Evolutionary conservation across 805 yeast species (phyloP), one percentile per base, ranked within the genome.

Genomic region (Hanseniaspora singularis): DNA sequence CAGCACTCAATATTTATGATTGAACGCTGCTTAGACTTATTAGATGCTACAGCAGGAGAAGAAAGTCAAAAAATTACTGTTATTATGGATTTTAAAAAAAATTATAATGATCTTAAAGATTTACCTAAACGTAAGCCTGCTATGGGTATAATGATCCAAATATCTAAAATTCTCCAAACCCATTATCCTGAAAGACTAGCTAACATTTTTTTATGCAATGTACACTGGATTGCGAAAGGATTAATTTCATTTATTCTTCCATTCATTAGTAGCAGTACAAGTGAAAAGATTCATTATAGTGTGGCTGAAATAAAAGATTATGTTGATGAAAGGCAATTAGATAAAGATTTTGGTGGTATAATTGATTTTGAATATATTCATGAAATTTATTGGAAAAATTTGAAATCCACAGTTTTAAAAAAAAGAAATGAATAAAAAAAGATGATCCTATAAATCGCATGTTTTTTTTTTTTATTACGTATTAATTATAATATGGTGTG

Each of bases 21-120:
- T 46, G 98, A 92, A 64, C 72, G 88, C 50, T 95, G 83, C 38
- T 88, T 89, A 49, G 94, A 87, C 62, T 85, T 74, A 62, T 88
- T 92, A 96, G 96, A 96, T 1, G 72, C 86, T 0, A 97, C 97
- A 19, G 15, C 19, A 1, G 97, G 92, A 65, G 98, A 89, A 59
- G n/a, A n/a, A n/a, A n/a, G n/a, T n/a, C n/a, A n/a, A n/a, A 81
- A 92, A 11, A 67, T 92, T 46, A 95, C 97, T 1, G 66, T 92
- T 44, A 68, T 94, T 52, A 89, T 92, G 53, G 98, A 92, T 64
- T 89, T 92, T 65, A 85, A 89, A 63, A 40, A 26, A 28, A 79
- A 83, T 15, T 78, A 85, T 50, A 60, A 64, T 11, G 71, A 67
- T 49, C 69, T 66, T 14, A 81, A 84, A 47, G 70, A 67, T 58